Evolutionary conservation across 108 stramenopile species (phyloP), one percentile per base, ranked within the genome.

Genomic region (Skeletonema tropicum): DNA sequence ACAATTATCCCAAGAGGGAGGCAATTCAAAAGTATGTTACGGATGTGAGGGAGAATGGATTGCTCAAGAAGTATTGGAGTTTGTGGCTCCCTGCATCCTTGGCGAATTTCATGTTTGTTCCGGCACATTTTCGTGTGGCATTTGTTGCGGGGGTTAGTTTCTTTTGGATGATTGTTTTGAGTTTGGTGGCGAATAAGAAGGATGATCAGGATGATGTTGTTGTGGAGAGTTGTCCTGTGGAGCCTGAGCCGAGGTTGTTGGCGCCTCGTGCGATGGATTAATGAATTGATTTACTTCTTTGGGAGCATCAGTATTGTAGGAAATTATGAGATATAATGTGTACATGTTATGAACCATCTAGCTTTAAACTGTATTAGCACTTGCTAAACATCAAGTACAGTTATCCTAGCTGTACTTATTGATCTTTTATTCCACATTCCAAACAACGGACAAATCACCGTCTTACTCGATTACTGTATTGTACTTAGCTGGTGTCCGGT

Each of bases 41-140:
- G 2, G 77, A 79, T 49, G 66, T 79, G 32, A 58, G 21, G 30
- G n/a, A 73, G 39, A 66, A 62, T 36, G 67, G 78, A 38, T 39
- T 79, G 49, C 36, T 79, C 6, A 74, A 52, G 39, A 71, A 79
- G 35, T 79, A 75, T 60, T 79, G 78, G 78, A 83, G 75, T 29
- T 19, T 83, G 67, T 78, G 82, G 82, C 32, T 74, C 1, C 82
- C 82, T 3, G 76, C 66, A 21, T 49, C 66, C 15, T 64, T 60
- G 3, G 7, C 77, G 1, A 83, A 77, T 9, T 83, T 83, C 17
- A 36, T 58, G n/a, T 17, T 83, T 8, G 67, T 83, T 19, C 82
- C 82, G 11, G 35, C 48, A 35, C 82, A 83, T 48, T 76, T 74
- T 8, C 59, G 82, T 14, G 64, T 83, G 26, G 76, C 76, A 8